Evolutionary conservation across 164 flowering plant genomes (phyloP), one percentile per base, ranked within the genome.

Genomic region (Echeveria elegans): DNA sequence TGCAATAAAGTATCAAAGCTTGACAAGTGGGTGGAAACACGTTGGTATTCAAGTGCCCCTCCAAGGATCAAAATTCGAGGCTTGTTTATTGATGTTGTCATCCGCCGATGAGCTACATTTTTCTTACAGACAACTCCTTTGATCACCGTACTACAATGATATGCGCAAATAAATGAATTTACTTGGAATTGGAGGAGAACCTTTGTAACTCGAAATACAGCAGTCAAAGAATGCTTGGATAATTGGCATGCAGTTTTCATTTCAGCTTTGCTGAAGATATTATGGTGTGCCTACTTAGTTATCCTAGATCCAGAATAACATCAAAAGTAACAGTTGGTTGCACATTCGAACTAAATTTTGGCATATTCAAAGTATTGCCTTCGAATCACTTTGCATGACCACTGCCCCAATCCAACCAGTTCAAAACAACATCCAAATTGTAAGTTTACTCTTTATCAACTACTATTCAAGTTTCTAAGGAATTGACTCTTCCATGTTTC

Each of bases 71-170:
- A 63, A 11, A 95, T 63, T 7, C 96, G 90, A 62, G 99, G 83
- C 40, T 81, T 88, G 68, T 81, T 85, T 43, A 90, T 68, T 67
- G 82, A 88, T 66, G 98, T 77, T 41, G 86, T 81, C 99, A 95
- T 95, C 31, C 96, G 82, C 65, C 97, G 80, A 75, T 95, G 98
- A 66, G 99, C 99, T 69, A 95, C 96, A 77, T 95, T 95, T 76
- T 95, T 95, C 85, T 92, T 95, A 73, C 96, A 95, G 64, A 88
- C 99, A 77, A 95, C 83, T 77, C 99, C 98, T 77, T 83, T 88
- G 56, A 92, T 80, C 71, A 90, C 91, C 85, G 71, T 69, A 71
- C 99, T 95, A 75, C 15, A 66, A 40, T 72, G 64, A 63, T 36
- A 11, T n/a, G 66, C 14, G 21, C 19, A 34, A 2, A 26, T 30